A percentile compares a stretch with the other conserved stretches of the same genome.
These are phyloP conservation scores for Kwoniella shandongensis DNA, from an alignment of 768 basidiomycete genomes.

Conservation along the genomic window DNA sequence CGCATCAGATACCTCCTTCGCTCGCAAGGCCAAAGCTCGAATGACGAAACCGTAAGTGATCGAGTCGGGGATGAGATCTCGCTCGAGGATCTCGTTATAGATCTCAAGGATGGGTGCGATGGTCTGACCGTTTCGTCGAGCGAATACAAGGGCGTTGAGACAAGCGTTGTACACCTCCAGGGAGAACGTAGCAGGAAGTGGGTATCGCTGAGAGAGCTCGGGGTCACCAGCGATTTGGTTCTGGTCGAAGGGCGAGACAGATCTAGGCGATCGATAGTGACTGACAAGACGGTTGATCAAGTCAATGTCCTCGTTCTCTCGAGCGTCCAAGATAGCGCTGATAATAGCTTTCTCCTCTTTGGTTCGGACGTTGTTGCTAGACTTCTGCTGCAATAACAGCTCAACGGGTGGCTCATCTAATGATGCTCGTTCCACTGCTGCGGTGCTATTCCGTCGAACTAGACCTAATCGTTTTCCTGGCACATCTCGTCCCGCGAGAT, in stretches of 20 bases:
- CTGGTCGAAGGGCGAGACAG: constrained; percentile 21
- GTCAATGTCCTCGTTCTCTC: constrained; percentile 1
- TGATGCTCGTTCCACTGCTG: constrained; percentile 12
- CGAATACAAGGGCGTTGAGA: constrained; percentile 59
- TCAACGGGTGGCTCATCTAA: constrained; percentile 12
- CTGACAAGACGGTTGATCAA: constrained; percentile 18
- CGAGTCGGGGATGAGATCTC: constrained; percentile 64
- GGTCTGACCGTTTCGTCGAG: constrained; percentile 58
- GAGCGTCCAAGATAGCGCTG: constrained; percentile 1
- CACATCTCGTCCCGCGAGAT: constrained; percentile 39
- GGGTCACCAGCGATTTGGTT: constrained; percentile 17
- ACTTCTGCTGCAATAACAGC: background rate
- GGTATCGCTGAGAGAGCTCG: constrained; percentile 23
- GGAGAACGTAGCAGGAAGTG: constrained; percentile 41
- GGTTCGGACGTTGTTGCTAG: background rate
- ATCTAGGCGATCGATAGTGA: constrained; percentile 41
- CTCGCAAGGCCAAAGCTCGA: constrained; percentile 64
- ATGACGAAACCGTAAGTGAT: constrained; percentile 67
- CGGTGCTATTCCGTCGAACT: constrained; percentile 26
- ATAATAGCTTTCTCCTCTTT: constrained; percentile 2
- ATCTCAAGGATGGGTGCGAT: constrained; percentile 63
- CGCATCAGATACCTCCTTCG: constrained; percentile 62
- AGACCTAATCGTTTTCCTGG: constrained; percentile 18
- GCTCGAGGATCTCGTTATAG: constrained; percentile 70
- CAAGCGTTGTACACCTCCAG: constrained; percentile 66